Conservation (phyloP, 2,329 filamentous ascomycete genomes). For the Sclerotinia nivalis region DNA sequence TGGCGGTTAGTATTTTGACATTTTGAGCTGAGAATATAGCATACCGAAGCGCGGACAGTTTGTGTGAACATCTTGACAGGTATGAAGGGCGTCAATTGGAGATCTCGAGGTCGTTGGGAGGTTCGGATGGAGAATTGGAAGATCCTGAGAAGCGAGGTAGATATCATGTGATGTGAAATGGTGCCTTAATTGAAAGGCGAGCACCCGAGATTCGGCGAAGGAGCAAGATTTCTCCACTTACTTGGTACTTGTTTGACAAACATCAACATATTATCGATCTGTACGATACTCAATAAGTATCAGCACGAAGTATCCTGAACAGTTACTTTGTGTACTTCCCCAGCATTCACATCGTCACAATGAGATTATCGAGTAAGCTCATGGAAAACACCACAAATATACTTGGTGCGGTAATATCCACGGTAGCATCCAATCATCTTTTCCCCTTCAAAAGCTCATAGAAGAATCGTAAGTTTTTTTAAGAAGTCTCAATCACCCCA, state of each 20-base stretch:
- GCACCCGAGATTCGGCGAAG: slow-evolving; percentile 15
- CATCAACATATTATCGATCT: neutral
- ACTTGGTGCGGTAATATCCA: neutral
- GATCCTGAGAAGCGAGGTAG: slow-evolving; percentile 27
- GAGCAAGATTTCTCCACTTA: neutral
- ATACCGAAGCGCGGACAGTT: slow-evolving; percentile 43
- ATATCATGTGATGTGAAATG: slow-evolving; percentile 1
- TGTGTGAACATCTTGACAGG: slow-evolving; percentile 41
- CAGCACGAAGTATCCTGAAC: neutral
- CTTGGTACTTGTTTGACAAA: neutral
- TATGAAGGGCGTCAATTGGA: slow-evolving; percentile 25
- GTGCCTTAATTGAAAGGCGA: slow-evolving; percentile 3
- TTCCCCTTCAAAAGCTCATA: neutral
- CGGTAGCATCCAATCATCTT: neutral
- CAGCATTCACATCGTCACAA: neutral
- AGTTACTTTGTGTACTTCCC: neutral
- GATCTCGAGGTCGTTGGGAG: slow-evolving; percentile 18
- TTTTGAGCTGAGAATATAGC: slow-evolving; percentile 29
- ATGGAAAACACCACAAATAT: neutral
- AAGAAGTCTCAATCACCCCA: slow-evolving; percentile 9
- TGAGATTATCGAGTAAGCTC: neutral
- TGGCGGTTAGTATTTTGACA: slow-evolving; percentile 30
- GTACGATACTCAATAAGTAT: neutral
- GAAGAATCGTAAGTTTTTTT: neutral
- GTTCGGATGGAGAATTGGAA: slow-evolving; percentile 26